A percentile compares a stretch with the other conserved stretches of the same genome.
phyloP scores from a whole-genome alignment of 139 green algal species.

The Haematococcus lacustris region DNA sequence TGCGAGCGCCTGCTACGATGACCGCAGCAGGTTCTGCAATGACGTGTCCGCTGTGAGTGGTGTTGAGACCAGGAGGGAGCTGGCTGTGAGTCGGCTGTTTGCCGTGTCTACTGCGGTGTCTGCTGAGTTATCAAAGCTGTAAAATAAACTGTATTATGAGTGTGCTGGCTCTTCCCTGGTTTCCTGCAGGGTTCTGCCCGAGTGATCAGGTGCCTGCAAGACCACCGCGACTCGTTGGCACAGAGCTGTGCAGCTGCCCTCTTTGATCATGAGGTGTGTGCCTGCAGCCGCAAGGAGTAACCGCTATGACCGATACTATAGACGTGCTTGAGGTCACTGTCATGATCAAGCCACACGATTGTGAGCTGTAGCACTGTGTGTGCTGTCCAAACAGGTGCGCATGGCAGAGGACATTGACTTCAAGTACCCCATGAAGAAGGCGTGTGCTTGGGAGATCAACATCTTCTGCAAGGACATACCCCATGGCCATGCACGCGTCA shows the following conservation, averaged over 20 bases:
- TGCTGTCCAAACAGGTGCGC: too few species aligned
- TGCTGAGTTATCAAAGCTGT: too few species aligned
- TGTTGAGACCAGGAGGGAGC: not conserved
- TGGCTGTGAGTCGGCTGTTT: not conserved
- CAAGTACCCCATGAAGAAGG: constrained; percentile 75
- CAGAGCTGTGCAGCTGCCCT: constrained; percentile 59
- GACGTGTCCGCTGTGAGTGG: constrained; percentile 45
- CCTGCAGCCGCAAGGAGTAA: too few species aligned
- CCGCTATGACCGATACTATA: too few species aligned
- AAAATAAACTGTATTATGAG: too few species aligned
- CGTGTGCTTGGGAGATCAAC: constrained; percentile 67
- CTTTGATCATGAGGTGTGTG: constrained; percentile 72
- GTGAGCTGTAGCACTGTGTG: too few species aligned
- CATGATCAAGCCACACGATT: too few species aligned
- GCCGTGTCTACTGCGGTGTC: too few species aligned
- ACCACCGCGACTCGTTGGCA: constrained; percentile 54
- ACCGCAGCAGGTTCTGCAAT: constrained; percentile 50
- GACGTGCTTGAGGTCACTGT: too few species aligned
- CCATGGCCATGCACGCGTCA: constrained; percentile 69
- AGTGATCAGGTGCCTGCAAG: constrained; percentile 81
- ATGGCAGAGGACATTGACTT: constrained; percentile 82
- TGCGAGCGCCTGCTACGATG: constrained; percentile 55
- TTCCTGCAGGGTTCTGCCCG: constrained; percentile 66
- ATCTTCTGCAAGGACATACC: constrained; percentile 58
- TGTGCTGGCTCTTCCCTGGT: too few species aligned